Conservation (phyloP, 176 grass and related monocot genomes). For the Luzula sylvatica region DNA sequence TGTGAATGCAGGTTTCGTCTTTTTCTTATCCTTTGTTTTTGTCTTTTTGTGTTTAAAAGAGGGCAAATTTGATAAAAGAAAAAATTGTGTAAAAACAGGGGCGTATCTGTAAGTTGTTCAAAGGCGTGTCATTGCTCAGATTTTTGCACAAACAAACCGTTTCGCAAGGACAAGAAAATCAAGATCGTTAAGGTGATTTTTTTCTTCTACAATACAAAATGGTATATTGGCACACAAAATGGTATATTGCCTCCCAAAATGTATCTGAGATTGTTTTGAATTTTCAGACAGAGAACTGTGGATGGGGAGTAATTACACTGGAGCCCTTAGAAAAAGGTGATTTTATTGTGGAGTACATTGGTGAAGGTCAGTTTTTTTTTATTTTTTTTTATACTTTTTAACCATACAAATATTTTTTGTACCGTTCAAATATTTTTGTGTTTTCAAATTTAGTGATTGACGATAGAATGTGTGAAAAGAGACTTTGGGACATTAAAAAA, state of each 20-base stretch:
- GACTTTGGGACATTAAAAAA: constrained; percentile 83
- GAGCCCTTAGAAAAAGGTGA: constrained; percentile 77
- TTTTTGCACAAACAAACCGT: constrained; percentile 79
- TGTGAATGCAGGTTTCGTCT: constrained; percentile 85
- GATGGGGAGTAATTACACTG: constrained; percentile 85
- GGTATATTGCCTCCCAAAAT: no score
- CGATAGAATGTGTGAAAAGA: constrained; percentile 74
- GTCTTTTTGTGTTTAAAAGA: not conserved
- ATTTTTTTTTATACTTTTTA: constrained; percentile 12
- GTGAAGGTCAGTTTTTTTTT: constrained; percentile 59
- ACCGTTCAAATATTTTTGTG: constrained; percentile 3
- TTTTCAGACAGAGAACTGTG: constrained; percentile 78
- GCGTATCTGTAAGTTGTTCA: constrained; percentile 84
- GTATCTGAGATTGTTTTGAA: not conserved
- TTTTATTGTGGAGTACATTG: constrained; percentile 98
- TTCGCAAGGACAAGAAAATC: constrained; percentile 93
- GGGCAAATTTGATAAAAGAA: not conserved
- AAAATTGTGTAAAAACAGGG: constrained; percentile 29
- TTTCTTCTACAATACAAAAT: constrained; percentile 4
- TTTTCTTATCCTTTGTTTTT: not conserved
- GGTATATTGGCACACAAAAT: no score
- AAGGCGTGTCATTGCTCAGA: constrained; percentile 88
- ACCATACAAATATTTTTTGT: constrained; percentile 2
- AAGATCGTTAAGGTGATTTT: constrained; percentile 90
- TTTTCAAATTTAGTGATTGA: constrained; percentile 69